Conservation (phyloP, 805 yeast genomes). For the Candida maris region DNA sequence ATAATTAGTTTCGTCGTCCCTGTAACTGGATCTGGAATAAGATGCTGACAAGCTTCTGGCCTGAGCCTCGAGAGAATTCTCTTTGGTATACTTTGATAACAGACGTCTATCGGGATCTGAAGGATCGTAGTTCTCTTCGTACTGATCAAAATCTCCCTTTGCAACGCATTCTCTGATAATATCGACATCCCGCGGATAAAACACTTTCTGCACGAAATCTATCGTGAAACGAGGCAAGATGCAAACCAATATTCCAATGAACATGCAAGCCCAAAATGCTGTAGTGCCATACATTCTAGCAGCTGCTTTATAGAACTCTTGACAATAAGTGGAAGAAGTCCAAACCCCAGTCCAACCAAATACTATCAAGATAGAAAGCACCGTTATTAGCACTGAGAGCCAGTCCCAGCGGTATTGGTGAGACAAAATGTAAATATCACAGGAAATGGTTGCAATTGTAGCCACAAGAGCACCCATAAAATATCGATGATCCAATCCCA, state of each 20-base stretch:
- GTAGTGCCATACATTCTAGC: conserved; percentile 59
- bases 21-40: not conserved
- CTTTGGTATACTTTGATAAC: conserved; percentile 43
- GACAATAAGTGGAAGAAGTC: conserved; percentile 51
- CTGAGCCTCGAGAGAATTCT: conserved; percentile 28
- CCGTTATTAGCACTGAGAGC: conserved; percentile 54
- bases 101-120: conserved; percentile 67
- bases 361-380: conserved; percentile 55
- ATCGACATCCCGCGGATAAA: conserved; percentile 64
- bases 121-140: conserved; percentile 71
- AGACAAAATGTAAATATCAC: conserved; percentile 60
- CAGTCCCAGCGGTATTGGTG: conserved; percentile 84
- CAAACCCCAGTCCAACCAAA: conserved; percentile 81
- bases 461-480: conserved; percentile 68
- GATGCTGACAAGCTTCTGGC: conserved; percentile 6
- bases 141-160: conserved; percentile 63
- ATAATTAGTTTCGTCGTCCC: conserved; percentile 14
- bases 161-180: conserved; percentile 68
- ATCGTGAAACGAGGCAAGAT: conserved; percentile 63
- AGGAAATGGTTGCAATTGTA: conserved; percentile 60
- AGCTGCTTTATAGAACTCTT: conserved; percentile 66
- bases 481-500: conserved; percentile 65
- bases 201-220: conserved; percentile 52
- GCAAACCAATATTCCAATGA: conserved; percentile 61
- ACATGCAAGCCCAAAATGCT: conserved; percentile 63